These are phyloP conservation scores for Bruguiera gymnorhiza DNA, from an alignment of 345 rosid species.

Conservation along the genomic window DNA sequence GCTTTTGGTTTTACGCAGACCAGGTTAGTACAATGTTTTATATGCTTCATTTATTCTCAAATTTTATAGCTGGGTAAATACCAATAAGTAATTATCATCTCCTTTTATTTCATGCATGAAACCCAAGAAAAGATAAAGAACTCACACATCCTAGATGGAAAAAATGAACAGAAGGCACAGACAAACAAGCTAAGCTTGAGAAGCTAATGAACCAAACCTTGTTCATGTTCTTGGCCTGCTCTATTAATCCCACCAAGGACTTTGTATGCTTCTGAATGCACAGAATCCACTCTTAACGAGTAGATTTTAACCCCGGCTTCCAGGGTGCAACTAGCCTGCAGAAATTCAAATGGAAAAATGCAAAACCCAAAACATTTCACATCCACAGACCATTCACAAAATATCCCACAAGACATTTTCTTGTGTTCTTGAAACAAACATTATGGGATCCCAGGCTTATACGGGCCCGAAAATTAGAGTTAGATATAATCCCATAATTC, in stretches of 20 bases:
- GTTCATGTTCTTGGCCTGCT: slow-evolving; percentile 63
- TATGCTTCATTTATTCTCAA: too few relatives aligned
- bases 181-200: not conserved
- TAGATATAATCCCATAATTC: not conserved
- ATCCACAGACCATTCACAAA: not conserved
- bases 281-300: slow-evolving; percentile 84
- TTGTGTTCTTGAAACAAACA: too few relatives aligned
- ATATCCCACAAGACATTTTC: too few relatives aligned
- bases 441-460: too few relatives aligned
- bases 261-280: slow-evolving; percentile 92
- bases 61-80: too few relatives aligned
- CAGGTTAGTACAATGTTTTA: too few relatives aligned
- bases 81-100: too few relatives aligned
- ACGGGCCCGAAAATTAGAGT: too few relatives aligned
- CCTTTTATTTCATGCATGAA: not conserved
- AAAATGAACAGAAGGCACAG: too few relatives aligned
- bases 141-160: too few relatives aligned
- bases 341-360: not conserved
- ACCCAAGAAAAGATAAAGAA: not conserved
- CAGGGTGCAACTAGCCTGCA: slow-evolving; percentile 91
- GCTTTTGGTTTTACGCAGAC: too few relatives aligned
- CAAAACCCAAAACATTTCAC: not conserved
- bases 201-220: slow-evolving; percentile 45
- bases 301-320: slow-evolving; percentile 98
- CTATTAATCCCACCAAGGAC: slow-evolving; percentile 92